Evolutionary conservation across 306 rosid species (phyloP).

Genomic region (Acacia crassicarpa): DNA sequence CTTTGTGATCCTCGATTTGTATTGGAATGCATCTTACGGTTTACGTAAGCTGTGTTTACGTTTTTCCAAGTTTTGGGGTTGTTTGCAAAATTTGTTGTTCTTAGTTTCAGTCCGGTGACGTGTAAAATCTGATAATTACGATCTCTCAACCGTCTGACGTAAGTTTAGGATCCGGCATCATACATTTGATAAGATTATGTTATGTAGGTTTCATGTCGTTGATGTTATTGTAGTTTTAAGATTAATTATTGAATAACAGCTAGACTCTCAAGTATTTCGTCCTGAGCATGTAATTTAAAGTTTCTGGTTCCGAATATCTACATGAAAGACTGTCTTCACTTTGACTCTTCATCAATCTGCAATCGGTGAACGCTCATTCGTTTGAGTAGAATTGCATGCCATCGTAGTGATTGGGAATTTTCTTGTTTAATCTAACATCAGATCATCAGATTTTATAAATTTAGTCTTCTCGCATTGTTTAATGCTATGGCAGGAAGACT

Average conservation of each 20-base stretch:
- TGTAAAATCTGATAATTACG: not conserved
- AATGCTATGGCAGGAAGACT: slow-evolving; percentile 53
- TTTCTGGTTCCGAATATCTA: not conserved
- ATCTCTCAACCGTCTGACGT: not conserved
- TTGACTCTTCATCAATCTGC: not conserved
- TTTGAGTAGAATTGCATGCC: not conserved
- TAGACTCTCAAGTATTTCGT: not conserved
- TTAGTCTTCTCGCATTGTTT: not conserved
- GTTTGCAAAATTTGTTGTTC: not conserved
- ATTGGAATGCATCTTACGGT: not conserved
- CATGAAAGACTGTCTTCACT: not conserved
- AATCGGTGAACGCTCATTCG: not conserved
- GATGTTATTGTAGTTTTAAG: not conserved
- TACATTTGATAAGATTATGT: not conserved
- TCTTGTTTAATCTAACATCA: not conserved
- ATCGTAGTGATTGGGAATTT: not conserved
- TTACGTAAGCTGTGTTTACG: too few relatives aligned
- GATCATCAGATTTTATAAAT: not conserved
- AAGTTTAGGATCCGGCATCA: not conserved
- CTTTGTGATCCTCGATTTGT: not conserved
- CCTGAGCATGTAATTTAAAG: not conserved
- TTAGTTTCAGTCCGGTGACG: not conserved
- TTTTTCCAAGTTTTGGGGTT: not conserved
- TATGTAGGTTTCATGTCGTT: not conserved
- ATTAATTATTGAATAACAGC: not conserved